Evolutionary conservation across 78 protist genomes (phyloP).

Genomic region (Speleostelium caveatum): DNA sequence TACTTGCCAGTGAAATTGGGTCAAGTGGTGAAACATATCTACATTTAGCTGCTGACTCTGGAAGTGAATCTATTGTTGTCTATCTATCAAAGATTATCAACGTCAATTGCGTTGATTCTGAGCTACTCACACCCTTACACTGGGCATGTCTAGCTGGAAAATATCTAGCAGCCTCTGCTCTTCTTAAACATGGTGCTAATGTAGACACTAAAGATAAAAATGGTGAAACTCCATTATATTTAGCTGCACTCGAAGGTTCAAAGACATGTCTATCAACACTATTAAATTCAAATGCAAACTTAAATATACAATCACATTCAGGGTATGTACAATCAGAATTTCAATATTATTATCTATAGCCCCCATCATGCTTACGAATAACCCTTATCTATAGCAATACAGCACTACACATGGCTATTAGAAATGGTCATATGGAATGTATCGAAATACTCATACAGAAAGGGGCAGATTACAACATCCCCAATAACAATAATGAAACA

Average conservation of each 20-base stretch:
- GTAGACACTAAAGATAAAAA: conserved; percentile 1
- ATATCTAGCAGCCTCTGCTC: neutral
- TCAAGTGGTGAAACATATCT: conserved; percentile 26
- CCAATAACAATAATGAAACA: conserved; percentile 25
- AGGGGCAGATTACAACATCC: conserved; percentile 21
- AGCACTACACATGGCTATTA: conserved; percentile 47
- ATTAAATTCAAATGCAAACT: conserved; percentile 3
- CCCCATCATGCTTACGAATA: too few relatives aligned
- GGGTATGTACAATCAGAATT: conserved; percentile 8
- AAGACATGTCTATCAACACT: neutral
- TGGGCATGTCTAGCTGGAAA: conserved; percentile 39
- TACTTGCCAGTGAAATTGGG: neutral
- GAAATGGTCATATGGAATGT: conserved; percentile 14
- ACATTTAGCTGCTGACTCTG: conserved; percentile 45
- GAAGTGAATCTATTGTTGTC: conserved; percentile 43
- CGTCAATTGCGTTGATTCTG: conserved; percentile 1
- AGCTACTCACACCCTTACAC: conserved; percentile 58
- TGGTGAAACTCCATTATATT: conserved; percentile 56
- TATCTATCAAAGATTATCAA: neutral
- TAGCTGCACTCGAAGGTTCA: conserved; percentile 21
- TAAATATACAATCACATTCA: conserved; percentile 22
- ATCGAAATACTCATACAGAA: conserved; percentile 30
- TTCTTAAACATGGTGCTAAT: neutral
- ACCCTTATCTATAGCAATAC: conserved; percentile 5
- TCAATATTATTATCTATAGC: neutral